Percentiles rank a stretch among this genome's conserved stretches.
Evolutionary conservation across 805 yeast genomes (phyloP).

Genomic region (Yueomyces sp.): DNA sequence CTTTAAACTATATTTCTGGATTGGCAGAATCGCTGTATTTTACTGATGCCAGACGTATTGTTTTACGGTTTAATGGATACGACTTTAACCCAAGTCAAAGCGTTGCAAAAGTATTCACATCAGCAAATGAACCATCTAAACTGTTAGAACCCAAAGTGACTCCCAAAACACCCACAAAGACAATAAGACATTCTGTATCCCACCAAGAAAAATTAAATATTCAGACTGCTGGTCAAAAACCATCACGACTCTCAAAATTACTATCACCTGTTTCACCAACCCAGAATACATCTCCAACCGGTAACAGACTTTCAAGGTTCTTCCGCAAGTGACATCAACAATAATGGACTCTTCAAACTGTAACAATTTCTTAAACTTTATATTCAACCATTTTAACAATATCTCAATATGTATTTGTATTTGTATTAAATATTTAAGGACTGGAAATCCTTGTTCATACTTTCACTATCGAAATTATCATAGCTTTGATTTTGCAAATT

Average conservation of each 20-base stretch:
- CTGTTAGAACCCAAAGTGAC: not conserved
- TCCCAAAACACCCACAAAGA: not conserved
- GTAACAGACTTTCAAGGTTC: not conserved
- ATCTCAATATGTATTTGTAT: not conserved
- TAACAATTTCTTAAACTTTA: too few species aligned
- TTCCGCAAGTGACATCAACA: not conserved
- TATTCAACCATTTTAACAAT: not conserved
- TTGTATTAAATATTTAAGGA: conserved; percentile 3
- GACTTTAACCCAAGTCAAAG: conserved; percentile 5
- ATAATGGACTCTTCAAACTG: too few species aligned
- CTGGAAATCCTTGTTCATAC: conserved; percentile 1
- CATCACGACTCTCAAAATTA: not conserved
- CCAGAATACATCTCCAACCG: not conserved
- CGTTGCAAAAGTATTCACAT: conserved; percentile 3
- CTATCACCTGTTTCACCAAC: not conserved
- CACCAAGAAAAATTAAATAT: not conserved
- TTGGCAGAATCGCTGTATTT: conserved; percentile 3
- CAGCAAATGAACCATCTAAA: conserved; percentile 2
- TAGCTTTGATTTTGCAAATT: not conserved
- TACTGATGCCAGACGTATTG: conserved; percentile 3
- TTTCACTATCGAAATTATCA: conserved; percentile 1
- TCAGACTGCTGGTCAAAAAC: not conserved
- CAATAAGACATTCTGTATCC: not conserved
- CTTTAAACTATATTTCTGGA: conserved; percentile 7
- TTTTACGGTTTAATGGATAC: conserved; percentile 4